A percentile compares a stretch with the other conserved stretches of the same genome.
Evolutionary conservation across 768 basidiomycete genomes (phyloP).

Genomic region (Phaffia tasmanica): DNA sequence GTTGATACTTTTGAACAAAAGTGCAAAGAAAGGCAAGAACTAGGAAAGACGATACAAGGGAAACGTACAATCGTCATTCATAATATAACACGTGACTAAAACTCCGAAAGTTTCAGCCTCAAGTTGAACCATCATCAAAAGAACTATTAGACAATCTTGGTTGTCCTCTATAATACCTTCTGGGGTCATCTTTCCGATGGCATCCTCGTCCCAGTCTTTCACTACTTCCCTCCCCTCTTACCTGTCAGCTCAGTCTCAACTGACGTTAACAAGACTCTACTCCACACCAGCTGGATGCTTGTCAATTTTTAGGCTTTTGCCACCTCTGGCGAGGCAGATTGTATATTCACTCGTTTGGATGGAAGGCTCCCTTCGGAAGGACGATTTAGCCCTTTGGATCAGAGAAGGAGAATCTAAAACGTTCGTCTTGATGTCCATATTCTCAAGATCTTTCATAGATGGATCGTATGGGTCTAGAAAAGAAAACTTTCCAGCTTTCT

Average conservation of each 20-base stretch:
- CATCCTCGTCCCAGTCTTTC: neutral
- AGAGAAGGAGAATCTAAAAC: slow-evolving; percentile 53
- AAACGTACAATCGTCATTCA: no score
- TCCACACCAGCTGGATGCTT: slow-evolving; percentile 78
- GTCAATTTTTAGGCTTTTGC: slow-evolving; percentile 74
- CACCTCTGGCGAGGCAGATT: slow-evolving; percentile 67
- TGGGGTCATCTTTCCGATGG: no score
- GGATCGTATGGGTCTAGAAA: neutral
- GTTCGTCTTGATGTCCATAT: slow-evolving; percentile 40
- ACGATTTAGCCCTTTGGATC: slow-evolving; percentile 66
- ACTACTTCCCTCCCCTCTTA: slow-evolving; percentile 43
- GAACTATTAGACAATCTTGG: no score
- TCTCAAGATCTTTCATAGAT: slow-evolving; percentile 23
- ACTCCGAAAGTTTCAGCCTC: no score
- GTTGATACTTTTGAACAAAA: no score
- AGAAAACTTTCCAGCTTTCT: no score
- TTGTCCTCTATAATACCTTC: no score
- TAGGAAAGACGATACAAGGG: no score
- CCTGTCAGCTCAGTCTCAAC: slow-evolving; percentile 68
- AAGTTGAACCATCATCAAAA: no score
- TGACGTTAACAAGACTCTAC: slow-evolving; percentile 65
- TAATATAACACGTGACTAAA: no score
- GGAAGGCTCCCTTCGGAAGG: slow-evolving; percentile 56
- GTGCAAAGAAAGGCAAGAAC: no score
- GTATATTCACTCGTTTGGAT: slow-evolving; percentile 83